phyloP scores from a whole-genome alignment of 192 early-diverging fungal genomes.

The Physocladia obscura region DNA sequence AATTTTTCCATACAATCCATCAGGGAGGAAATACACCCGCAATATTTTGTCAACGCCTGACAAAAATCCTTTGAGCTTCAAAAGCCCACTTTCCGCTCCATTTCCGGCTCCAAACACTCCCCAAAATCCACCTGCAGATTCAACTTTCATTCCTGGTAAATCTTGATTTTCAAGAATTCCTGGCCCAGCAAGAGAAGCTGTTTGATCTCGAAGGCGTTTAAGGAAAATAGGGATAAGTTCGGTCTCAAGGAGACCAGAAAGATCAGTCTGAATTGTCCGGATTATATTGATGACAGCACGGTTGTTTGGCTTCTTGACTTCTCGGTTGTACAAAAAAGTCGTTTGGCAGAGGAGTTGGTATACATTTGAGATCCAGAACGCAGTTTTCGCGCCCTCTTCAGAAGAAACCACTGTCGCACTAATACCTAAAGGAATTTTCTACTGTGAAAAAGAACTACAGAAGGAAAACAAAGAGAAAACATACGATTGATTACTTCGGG shows the following conservation, averaged over 20 bases:
- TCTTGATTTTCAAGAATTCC: conserved; percentile 88
- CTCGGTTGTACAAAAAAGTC: conserved; percentile 29
- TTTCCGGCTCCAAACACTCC: background rate
- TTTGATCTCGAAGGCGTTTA: conserved; percentile 81
- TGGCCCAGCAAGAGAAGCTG: conserved; percentile 78
- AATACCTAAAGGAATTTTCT: no score
- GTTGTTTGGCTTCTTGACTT: conserved; percentile 44
- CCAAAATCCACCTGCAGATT: conserved; percentile 36
- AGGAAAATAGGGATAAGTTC: conserved; percentile 87
- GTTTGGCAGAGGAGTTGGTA: conserved; percentile 82
- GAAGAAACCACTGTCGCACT: no score
- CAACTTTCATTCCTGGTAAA: conserved; percentile 79
- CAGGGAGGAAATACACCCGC: conserved; percentile 84
- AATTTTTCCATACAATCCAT: conserved; percentile 75
- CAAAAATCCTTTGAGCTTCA: conserved; percentile 77
- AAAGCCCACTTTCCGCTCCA: conserved; percentile 55
- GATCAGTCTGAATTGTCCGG: conserved; percentile 75
- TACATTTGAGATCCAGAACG: conserved; percentile 89
- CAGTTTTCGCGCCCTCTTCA: conserved; percentile 65
- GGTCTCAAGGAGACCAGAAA: conserved; percentile 70
- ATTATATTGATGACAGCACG: conserved; percentile 64
- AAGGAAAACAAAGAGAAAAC: no score
- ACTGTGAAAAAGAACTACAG: no score
- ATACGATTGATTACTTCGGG: conserved; percentile 10
- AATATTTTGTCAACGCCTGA: conserved; percentile 80